A percentile compares a stretch with the other conserved stretches of the same genome.
Evolutionary conservation across 2,329 filamentous ascomycete genomes (phyloP).

Genomic region (Gyromitra esculenta): DNA sequence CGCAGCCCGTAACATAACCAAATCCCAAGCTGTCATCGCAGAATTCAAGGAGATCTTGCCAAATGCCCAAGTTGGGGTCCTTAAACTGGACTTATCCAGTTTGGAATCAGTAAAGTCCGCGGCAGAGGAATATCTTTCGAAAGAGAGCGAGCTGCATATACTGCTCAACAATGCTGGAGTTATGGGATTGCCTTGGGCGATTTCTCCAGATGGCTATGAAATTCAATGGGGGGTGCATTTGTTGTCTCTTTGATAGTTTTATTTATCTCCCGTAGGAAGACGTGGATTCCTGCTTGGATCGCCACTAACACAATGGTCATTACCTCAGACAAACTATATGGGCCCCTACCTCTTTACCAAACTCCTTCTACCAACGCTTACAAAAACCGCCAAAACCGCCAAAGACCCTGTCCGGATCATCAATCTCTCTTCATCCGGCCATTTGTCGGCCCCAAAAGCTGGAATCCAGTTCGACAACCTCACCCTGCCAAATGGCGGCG

Average conservation of each 20-base stretch:
- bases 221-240: conserved; percentile 60
- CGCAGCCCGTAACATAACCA: conserved; percentile 61
- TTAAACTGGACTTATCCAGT: conserved; percentile 55
- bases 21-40: conserved; percentile 60
- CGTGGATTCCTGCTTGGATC: background rate
- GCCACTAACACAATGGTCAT: too few relatives aligned
- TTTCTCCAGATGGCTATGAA: conserved; percentile 58
- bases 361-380: conserved; percentile 62
- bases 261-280: background rate
- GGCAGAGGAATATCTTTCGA: conserved; percentile 16
- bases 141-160: conserved; percentile 55
- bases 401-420: conserved; percentile 61
- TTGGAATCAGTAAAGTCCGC: conserved; percentile 45
- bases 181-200: conserved; percentile 22
- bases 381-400: conserved; percentile 58
- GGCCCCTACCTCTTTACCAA: conserved; percentile 65
- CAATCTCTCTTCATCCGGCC: conserved; percentile 62
- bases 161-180: conserved; percentile 59
- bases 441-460: conserved; percentile 52
- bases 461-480: conserved; percentile 21
- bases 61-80: conserved; percentile 45
- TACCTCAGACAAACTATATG: conserved; percentile 62
- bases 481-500: background rate
- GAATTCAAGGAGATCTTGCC: conserved; percentile 59
- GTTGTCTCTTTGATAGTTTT: background rate